Evolutionary conservation across 2,329 filamentous ascomycete genomes (phyloP).

Genomic region (Cladophialophora bantiana): DNA sequence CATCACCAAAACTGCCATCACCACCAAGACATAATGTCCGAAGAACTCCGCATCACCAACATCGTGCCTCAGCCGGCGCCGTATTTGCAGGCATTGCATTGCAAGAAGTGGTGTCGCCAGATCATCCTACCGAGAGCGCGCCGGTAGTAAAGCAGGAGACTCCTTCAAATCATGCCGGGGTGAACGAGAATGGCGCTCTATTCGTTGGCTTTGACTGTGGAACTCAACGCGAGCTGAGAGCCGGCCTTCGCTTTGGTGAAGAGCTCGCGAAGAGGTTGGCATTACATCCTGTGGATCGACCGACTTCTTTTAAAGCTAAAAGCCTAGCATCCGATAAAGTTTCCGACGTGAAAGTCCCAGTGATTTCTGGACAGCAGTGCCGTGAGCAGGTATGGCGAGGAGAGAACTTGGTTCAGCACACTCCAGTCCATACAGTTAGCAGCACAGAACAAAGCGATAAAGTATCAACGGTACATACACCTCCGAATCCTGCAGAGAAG

Average conservation of each 20-base stretch:
- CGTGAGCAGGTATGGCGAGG: conserved; percentile 27
- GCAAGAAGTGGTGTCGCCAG: conserved; percentile 35
- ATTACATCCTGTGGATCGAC: conserved; percentile 19
- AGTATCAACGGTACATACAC: conserved; percentile 19
- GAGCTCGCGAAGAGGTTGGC: conserved; percentile 49
- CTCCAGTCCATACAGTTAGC: conserved; percentile 17
- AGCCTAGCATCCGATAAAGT: not conserved
- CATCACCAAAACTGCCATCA: conserved; percentile 40
- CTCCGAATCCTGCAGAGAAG: not conserved
- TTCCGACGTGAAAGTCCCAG: not conserved
- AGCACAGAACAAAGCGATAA: not conserved
- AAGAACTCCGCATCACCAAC: conserved; percentile 28
- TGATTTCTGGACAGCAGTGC: not conserved
- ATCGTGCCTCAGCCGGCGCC: conserved; percentile 33
- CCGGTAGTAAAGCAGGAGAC: conserved; percentile 26
- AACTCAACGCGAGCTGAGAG: conserved; percentile 50
- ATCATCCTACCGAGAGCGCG: conserved; percentile 17
- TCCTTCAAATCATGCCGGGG: conserved; percentile 11
- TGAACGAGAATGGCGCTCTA: conserved; percentile 22
- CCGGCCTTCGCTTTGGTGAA: conserved; percentile 52
- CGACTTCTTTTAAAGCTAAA: conserved; percentile 13
- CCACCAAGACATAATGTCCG: conserved; percentile 41
- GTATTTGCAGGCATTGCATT: conserved; percentile 33
- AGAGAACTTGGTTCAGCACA: conserved; percentile 27
- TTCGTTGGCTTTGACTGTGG: conserved; percentile 47